Base-by-base conservation (phyloP, 2,329 filamentous ascomycete genomes). In the Alternaria conjuncta region DNA sequence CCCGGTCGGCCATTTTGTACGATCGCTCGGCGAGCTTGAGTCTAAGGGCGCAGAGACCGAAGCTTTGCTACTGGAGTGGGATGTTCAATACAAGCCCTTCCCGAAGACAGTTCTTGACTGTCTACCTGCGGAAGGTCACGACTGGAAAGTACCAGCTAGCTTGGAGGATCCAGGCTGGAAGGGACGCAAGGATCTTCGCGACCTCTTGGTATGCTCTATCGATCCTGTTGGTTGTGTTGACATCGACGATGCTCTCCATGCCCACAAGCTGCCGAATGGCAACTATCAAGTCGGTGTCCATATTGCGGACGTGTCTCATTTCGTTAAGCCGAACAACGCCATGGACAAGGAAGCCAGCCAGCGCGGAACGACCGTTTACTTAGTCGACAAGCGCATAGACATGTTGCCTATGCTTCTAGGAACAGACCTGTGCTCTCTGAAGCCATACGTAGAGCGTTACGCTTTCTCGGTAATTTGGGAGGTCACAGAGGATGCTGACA, bases 281-380 rank as follows among this genome's bases (percentile, higher is more conserved):
- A 97, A 98, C 79, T 94, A 90, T 69, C 93, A 98, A 80, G 94
- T 99, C 10, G 96, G 96, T 67, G 96, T 99, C 15, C 96, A 99
- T 81, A 99, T 99, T 80, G 96, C 96, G 26, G 96, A 99, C 80
- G 96, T 99, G n/a, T 98, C 96, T 10, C 92, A 99, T 82, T 99
- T 99, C 77, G 96, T 99, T 74, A 97, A 96, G 81, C 94, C 96
- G 25, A 94, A 92, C 79, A 99, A 95, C 75, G 91, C 96, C 57
- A 99, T 99, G 96, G 96, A 99, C 78, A 88, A 90, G 51, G 96
- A 99, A 82, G 96, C 96, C 4, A 96, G 93, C 76, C 89, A 97
- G 75, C 91, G 96, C 73, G 96, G 96, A 66, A 98, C 96, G 5
- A 98, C 95, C 0, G 96, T 99, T 26, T 99, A 99, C 78, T 85